Evolutionary conservation across 169 alveolate genomes (phyloP).

Genomic region (Cyclospora cayetanensis): DNA sequence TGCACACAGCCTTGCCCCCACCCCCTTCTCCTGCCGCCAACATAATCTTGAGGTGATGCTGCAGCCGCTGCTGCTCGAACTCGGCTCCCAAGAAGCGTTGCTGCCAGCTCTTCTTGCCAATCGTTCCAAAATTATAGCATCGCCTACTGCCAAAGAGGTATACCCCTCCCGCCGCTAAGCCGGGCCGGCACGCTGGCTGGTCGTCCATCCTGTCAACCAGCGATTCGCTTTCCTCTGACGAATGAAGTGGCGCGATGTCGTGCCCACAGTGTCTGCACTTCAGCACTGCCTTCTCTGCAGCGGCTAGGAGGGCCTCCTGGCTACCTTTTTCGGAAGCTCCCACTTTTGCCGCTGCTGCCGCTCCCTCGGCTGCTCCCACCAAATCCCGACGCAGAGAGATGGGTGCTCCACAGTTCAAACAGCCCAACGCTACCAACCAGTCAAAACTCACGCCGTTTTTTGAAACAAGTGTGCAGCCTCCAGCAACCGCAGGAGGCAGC

Average conservation of each 20-base stretch:
- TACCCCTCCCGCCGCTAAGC: not conserved
- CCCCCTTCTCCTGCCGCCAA: constrained; percentile 73
- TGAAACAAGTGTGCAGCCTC: not conserved
- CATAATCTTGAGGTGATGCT: constrained; percentile 71
- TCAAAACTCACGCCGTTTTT: constrained; percentile 35
- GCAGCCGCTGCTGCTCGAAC: constrained; percentile 45
- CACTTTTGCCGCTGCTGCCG: not conserved
- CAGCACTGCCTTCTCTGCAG: not conserved
- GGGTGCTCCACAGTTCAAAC: constrained; percentile 67
- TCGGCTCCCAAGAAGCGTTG: constrained; percentile 63
- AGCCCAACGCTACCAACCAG: constrained; percentile 68
- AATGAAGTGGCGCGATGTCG: constrained; percentile 44
- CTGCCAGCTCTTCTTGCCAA: constrained; percentile 62
- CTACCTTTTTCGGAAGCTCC: not conserved
- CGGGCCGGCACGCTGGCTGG: not conserved
- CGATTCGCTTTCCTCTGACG: constrained; percentile 33
- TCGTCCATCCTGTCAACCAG: constrained; percentile 57
- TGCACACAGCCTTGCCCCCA: constrained; percentile 66
- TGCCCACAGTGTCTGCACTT: constrained; percentile 59
- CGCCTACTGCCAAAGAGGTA: constrained; percentile 57
- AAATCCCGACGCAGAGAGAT: not conserved
- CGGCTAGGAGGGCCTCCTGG: not conserved
- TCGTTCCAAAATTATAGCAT: constrained; percentile 38
- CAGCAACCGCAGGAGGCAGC: not conserved
- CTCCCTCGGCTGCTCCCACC: constrained; percentile 8